Evolutionary conservation across 495 filamentous ascomycete genomes (phyloP), one percentile per base, ranked within the genome.

Genomic region (Aspergillus egyptiacus): DNA sequence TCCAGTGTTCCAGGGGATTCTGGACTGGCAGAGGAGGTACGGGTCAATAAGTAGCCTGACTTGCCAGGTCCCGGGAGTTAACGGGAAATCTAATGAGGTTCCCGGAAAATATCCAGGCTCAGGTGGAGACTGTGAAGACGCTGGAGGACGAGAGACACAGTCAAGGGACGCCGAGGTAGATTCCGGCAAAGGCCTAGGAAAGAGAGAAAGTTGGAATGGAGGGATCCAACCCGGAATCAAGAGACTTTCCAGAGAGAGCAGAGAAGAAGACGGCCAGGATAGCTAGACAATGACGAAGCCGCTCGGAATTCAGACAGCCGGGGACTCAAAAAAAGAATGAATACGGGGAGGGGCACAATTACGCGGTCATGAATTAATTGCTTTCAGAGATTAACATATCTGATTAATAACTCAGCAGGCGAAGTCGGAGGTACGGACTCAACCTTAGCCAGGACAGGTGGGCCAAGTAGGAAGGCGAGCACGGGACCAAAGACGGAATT

Each of bases 401-500:
- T 35, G 43, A 48, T 48, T 48, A 53, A 43, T 42, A 48, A 53
- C 32, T 33, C 23, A 34, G 11, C 15, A 43, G 27, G 17, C 8
- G 20, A 39, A 14, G 27, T 51, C 39, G 39, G 48, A 51, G 27
- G 24, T 49, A 27, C 46, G 36, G 41, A 25, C 25, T 39, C 38
- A 9, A 23, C 14, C 34, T n/a, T n/a, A 48, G 45, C 45, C 45
- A 40, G 23, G 34, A 28, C 39, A 49, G 47, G 53, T 55, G 53
- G 53, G 53, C 53, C 53, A 50, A 50, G 46, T 40, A 50, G 53
- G 42, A 40, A 44, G 47, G 47, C 32, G 39, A 44, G 39, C 48
- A 46, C 47, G 53, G 53, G 41, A 44, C 32, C 37, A 38, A 28
- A 42, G 47, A 38, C 47, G 32, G 45, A 15, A 28, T 40, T 53